Base-by-base conservation (phyloP, 495 filamentous ascomycete species). In the Xylaria cubensis region DNA sequence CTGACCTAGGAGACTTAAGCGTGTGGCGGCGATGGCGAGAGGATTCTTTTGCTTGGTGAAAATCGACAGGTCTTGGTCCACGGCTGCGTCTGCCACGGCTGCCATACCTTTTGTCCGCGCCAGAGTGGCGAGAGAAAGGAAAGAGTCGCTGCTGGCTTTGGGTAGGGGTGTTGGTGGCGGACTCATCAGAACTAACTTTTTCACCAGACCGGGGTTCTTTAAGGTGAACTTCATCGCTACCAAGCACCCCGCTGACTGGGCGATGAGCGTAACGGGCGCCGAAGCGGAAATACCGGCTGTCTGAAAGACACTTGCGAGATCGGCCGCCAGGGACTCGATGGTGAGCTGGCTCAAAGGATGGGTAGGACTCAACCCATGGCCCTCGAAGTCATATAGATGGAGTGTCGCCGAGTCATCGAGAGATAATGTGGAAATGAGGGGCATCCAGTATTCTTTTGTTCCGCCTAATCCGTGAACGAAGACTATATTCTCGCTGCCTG, bases 301-400 rank as follows among this genome's bases (percentile, higher is more conserved):
- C 62, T 71, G 29, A 67, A 83, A 78, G n/a, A 89, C 59, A 12
- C 77, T 76, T 15, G 78, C 63, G 24, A 88, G 78, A 70, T 88
- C 86, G 2, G 75, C 64, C 0, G 81, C 82, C 70, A 85, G 84
- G 58, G 82, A 85, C 9, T 81, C 53, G 39, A 88, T 79, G 64
- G 73, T 80, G 44, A 84, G 66, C 19, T 75, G 70, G 70, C 79
- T 81, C 46, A 80, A 72, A 36, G 86, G 80, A 42, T 80, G 76
- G 4, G 87, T 83, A 17, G 87, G 80, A 48, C 83, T 84, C 21
- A 85, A 74, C 2, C 87, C 88, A 72, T 88, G 88, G 7, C 88
- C 87, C 74, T 89, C 87, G 2, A 89, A 80, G 73, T 89, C 87
- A 63, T 78, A 85, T 26, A 84, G 76, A 69, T 84, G 83, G 34